Conservation (phyloP, 1,284 basidiomycete genomes). For the Hypsizygus ulmarius region DNA sequence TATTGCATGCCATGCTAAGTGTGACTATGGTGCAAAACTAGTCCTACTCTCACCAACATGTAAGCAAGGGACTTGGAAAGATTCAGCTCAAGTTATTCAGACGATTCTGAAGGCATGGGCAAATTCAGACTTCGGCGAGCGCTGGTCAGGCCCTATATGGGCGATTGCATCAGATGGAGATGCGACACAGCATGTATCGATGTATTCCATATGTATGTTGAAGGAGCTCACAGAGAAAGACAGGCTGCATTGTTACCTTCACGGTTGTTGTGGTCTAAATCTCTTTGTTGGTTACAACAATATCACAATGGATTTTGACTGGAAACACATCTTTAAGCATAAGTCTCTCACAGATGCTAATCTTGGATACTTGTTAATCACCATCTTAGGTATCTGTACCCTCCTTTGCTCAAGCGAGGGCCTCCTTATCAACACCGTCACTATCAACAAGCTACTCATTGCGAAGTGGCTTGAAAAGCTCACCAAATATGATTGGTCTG, state of each 20-base stretch:
- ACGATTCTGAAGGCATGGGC: constrained; percentile 8
- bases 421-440: background rate
- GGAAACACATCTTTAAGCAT: constrained; percentile 2
- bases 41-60: constrained; percentile 19
- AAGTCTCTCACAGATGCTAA: background rate
- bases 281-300: constrained; percentile 8
- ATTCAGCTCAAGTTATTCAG: constrained; percentile 16
- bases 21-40: constrained; percentile 16
- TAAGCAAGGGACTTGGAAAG: constrained; percentile 15
- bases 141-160: constrained; percentile 1
- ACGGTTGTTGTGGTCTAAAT: background rate
- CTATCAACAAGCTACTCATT: background rate
- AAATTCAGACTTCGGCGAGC: background rate
- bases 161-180: constrained; percentile 2
- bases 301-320: constrained; percentile 19
- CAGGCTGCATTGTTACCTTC: background rate
- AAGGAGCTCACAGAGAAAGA: background rate
- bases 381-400: background rate
- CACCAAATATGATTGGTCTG: background rate
- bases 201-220: constrained; percentile 1
- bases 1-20: constrained; percentile 13
- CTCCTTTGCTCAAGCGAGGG: constrained; percentile 1
- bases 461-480: background rate
- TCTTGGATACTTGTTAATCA: background rate
- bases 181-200: background rate